Conservation (phyloP, 2,329 filamentous ascomycete species). For the Pseudocercospora fijiensis region DNA sequence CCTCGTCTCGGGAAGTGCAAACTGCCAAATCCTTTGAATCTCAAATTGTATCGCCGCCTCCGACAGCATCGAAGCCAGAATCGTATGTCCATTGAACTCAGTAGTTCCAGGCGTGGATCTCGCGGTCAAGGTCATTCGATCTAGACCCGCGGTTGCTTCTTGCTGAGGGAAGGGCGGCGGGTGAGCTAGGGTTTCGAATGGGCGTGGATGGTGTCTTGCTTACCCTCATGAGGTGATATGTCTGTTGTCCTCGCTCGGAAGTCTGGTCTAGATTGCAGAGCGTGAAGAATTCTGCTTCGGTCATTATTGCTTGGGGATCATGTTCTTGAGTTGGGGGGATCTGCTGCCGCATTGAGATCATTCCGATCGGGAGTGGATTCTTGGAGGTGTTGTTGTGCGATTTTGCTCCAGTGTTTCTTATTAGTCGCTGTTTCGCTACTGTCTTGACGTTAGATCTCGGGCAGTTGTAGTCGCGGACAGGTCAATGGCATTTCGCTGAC, state of each 20-base stretch:
- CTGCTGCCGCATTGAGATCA: not conserved
- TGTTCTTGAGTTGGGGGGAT: not conserved
- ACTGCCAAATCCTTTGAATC: not conserved
- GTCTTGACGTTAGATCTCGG: not conserved
- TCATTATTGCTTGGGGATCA: not conserved
- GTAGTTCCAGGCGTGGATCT: not conserved
- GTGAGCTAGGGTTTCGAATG: not conserved
- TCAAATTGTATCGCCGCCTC: conserved; percentile 8
- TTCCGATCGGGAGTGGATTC: not conserved
- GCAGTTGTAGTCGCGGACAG: not conserved
- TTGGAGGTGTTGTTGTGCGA: not conserved
- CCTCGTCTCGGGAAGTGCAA: conserved; percentile 6
- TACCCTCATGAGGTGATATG: not conserved
- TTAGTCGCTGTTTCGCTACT: not conserved
- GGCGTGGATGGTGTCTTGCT: too few relatives aligned
- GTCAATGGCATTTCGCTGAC: not conserved
- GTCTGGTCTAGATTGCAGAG: not conserved
- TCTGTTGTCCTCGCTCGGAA: not conserved
- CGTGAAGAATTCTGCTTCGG: not conserved
- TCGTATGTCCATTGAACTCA: not conserved
- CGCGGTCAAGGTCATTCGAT: not conserved
- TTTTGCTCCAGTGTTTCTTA: not conserved
- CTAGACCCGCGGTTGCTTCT: not conserved
- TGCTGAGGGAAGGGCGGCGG: not conserved
- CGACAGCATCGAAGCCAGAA: not conserved